Evolutionary conservation across 345 rosid species (phyloP).

Genomic region (Boechera retrofracta): DNA sequence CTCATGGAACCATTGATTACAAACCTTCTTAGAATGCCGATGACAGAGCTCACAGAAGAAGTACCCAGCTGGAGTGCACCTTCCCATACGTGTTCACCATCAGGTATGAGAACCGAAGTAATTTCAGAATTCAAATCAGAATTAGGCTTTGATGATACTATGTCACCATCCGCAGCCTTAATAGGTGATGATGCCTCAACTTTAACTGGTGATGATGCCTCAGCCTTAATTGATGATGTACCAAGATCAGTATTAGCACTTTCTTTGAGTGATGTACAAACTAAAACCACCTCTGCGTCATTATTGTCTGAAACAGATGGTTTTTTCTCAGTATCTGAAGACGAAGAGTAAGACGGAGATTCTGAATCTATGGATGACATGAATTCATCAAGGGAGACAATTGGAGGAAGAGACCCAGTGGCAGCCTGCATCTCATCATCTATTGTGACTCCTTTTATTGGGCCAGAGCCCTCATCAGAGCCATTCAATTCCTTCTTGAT

Average conservation of each 20-base stretch:
- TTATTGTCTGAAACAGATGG: constrained; percentile 43
- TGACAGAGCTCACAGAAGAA: constrained; percentile 53
- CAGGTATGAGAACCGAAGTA: constrained; percentile 39
- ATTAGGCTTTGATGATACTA: constrained; percentile 20
- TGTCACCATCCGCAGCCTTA: constrained; percentile 45
- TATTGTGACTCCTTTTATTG: constrained; percentile 64
- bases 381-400: constrained; percentile 87
- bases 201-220: constrained; percentile 32
- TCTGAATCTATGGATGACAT: constrained; percentile 77
- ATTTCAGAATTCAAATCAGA: constrained; percentile 28
- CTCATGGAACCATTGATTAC: constrained; percentile 21
- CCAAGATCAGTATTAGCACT: constrained; percentile 40
- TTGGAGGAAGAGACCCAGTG: constrained; percentile 80
- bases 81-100: constrained; percentile 73
- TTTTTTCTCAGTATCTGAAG: constrained; percentile 52
- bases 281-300: constrained; percentile 40
- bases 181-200: constrained; percentile 30
- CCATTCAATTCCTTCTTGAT: constrained; percentile 23
- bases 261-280: constrained; percentile 47
- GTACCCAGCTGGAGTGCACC: constrained; percentile 71
- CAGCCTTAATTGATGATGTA: constrained; percentile 21
- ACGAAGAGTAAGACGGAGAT: constrained; percentile 69
- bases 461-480: constrained; percentile 48
- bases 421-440: constrained; percentile 77
- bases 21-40: constrained; percentile 72